Base-by-base conservation (phyloP, 2,329 filamentous ascomycete species). In the Penicillium olsonii region DNA sequence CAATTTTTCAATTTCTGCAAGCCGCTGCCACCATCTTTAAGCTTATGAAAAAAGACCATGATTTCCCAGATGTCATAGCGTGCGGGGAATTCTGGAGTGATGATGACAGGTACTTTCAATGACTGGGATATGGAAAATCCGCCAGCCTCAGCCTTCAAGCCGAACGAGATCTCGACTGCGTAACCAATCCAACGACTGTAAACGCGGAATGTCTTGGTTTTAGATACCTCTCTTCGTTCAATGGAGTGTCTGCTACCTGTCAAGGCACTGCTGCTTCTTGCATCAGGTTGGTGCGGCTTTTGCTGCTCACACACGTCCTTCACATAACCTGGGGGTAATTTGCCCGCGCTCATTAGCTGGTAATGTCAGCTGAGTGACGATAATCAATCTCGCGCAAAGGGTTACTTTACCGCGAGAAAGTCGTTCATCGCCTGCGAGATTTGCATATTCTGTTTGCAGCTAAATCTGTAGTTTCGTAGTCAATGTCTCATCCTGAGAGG, bases 61-160 rank as follows among this genome's bases (percentile, higher is more conserved):
- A 29, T 29, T 7, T 29, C 6, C n/a, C n/a, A n/a, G 10, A 14
- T 29, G 27, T 29, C 12, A 14, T 29, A 10, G 10, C 10, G 5
- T 29, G 10, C 27, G 4, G 10, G 6, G 27, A 4, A 12, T 7
- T 12, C 27, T 11, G 12, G 9, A 14, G 4, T 12, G 9, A 29
- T 29, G 10, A 45, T 43, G 10, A 31, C 15, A 15, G 24, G 37
- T 26, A 42, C n/a, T 7, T 18, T 41, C 15, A 55, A 27, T 1
- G 31, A 10, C 9, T 37, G 46, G 24, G 43, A 43, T 44, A 55
- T 55, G 2, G 46, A 48, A 3, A 53, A 50, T 7, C 46, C 42
- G 15, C 53, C 49, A 33, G 49, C 46, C 0, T 50, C 53, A 19
- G 42, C 24, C 2, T 19, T 45, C 17, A 53, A 10, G 2, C 29